These are phyloP conservation scores for Aurifilum marmelostoma DNA, from an alignment of 2,329 filamentous ascomycete genomes.

Conservation along the genomic window DNA sequence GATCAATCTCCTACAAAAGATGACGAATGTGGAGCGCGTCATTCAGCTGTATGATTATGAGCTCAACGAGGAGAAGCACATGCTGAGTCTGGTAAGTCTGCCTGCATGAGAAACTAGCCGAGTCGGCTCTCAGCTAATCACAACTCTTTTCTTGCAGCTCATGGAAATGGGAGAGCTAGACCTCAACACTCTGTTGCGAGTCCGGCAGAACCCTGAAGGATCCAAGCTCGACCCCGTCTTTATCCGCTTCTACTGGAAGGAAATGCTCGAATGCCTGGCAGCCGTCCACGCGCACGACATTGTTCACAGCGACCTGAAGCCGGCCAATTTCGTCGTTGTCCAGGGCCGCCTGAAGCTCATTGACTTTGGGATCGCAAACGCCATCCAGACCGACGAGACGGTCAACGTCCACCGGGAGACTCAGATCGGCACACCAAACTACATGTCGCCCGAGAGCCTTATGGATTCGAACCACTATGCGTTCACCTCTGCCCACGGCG, in stretches of 20 bases:
- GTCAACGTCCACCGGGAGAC: conserved; percentile 96
- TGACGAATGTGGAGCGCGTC: conserved; percentile 85
- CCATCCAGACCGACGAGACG: conserved; percentile 92
- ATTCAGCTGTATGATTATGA: conserved; percentile 92
- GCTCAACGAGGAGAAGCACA: conserved; percentile 88
- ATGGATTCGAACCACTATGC: conserved; percentile 74
- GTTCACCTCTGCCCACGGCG: conserved; percentile 44
- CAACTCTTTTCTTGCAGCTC: conserved; percentile 55
- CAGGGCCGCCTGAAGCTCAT: conserved; percentile 92
- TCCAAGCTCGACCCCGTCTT: conserved; percentile 85
- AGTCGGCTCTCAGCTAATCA: conserved; percentile 15
- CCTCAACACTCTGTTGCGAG: conserved; percentile 80
- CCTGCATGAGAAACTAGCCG: not conserved
- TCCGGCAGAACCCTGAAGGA: conserved; percentile 71
- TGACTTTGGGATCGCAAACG: conserved; percentile 97
- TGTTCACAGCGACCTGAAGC: conserved; percentile 95
- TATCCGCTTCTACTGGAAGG: conserved; percentile 97
- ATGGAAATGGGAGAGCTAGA: conserved; percentile 98
- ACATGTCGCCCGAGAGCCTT: conserved; percentile 96
- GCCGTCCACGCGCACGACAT: conserved; percentile 89
- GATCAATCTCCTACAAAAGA: conserved; percentile 83
- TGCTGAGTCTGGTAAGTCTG: conserved; percentile 75
- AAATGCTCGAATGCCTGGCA: conserved; percentile 95
- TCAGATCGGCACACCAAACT: conserved; percentile 95
- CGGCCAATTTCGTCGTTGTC: conserved; percentile 94